A percentile compares a stretch with the other conserved stretches of the same genome.
Conservation (phyloP, 371 early-diverging fungal genomes). For the Actinomortierella wolfii region DNA sequence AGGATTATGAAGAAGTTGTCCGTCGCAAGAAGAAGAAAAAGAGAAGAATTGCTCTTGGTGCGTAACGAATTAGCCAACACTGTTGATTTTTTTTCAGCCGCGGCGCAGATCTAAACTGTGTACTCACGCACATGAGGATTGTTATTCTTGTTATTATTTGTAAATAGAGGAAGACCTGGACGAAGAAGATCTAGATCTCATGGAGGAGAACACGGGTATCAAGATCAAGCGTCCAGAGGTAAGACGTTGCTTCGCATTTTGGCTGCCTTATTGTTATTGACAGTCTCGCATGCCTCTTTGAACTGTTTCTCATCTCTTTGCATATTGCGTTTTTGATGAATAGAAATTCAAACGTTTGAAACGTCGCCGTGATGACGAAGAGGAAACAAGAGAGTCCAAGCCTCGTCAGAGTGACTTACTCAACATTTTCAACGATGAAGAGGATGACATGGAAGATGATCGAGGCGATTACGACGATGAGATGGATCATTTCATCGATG, state of each 20-base stretch:
- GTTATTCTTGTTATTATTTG: too few relatives aligned
- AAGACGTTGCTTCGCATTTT: conserved; percentile 12
- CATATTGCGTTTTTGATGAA: conserved; percentile 18
- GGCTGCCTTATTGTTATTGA: not conserved
- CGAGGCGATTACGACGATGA: conserved; percentile 51
- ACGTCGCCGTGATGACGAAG: conserved; percentile 61
- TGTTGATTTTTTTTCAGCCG: not conserved
- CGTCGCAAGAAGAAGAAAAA: conserved; percentile 40
- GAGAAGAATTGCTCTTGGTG: conserved; percentile 31
- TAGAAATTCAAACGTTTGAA: conserved; percentile 73
- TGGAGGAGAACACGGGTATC: conserved; percentile 85
- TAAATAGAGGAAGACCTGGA: conserved; percentile 72
- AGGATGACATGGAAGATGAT: conserved; percentile 47
- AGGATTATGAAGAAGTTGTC: conserved; percentile 38
- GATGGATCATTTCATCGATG: conserved; percentile 50
- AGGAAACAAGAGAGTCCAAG: conserved; percentile 30
- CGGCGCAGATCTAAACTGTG: conserved; percentile 57
- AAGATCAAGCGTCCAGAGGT: conserved; percentile 60
- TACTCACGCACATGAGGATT: conserved; percentile 46
- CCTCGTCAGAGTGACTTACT: conserved; percentile 45
- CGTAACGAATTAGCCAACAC: too few relatives aligned
- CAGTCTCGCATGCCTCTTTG: not conserved
- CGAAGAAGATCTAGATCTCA: conserved; percentile 85
- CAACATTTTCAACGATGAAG: conserved; percentile 64
- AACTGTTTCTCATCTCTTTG: not conserved